Evolutionary conservation across 352 stramenopile genomes (phyloP).

Genomic region (Phytophthora podocarpi): DNA sequence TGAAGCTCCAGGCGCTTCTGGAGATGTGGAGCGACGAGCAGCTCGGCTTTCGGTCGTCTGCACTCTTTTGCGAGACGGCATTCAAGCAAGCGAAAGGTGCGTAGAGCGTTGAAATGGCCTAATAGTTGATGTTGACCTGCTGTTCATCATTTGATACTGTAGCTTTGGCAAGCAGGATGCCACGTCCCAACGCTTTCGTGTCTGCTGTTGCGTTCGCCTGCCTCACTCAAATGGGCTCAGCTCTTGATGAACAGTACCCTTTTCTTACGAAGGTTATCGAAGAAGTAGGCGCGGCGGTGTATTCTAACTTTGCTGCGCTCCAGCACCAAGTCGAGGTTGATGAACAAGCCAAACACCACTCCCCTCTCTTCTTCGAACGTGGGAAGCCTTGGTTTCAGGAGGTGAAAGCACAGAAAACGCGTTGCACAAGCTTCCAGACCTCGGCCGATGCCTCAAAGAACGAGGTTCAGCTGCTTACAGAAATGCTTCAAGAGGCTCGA

Average conservation of each 20-base stretch:
- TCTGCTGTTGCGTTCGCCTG: constrained; percentile 54
- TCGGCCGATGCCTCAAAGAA: constrained; percentile 31
- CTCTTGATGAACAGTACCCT: constrained; percentile 52
- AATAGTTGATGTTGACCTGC: too few relatives aligned
- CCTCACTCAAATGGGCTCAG: constrained; percentile 51
- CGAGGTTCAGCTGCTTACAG: constrained; percentile 43
- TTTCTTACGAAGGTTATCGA: constrained; percentile 50
- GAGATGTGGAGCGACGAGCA: constrained; percentile 57
- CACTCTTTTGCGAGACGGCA: constrained; percentile 64
- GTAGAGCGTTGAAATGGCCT: too few relatives aligned
- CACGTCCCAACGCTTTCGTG: constrained; percentile 58
- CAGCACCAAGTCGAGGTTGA: constrained; percentile 5
- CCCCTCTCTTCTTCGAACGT: constrained; percentile 54
- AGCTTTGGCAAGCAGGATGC: constrained; percentile 48
- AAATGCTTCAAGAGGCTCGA: constrained; percentile 47
- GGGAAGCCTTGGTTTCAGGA: constrained; percentile 57
- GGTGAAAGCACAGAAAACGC: constrained; percentile 31
- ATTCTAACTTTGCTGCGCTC: constrained; percentile 49
- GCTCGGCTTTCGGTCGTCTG: constrained; percentile 53
- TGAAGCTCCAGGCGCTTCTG: constrained; percentile 59
- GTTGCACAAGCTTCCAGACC: constrained; percentile 23
- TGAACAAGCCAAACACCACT: constrained; percentile 23
- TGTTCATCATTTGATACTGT: too few relatives aligned
- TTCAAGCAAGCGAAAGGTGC: constrained; percentile 69
- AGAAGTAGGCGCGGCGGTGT: constrained; percentile 43